Percentiles rank a stretch among this genome's conserved stretches.
Conservation (phyloP, 2,329 filamentous ascomycete genomes). For the Beauveria scarabaeidicola region DNA sequence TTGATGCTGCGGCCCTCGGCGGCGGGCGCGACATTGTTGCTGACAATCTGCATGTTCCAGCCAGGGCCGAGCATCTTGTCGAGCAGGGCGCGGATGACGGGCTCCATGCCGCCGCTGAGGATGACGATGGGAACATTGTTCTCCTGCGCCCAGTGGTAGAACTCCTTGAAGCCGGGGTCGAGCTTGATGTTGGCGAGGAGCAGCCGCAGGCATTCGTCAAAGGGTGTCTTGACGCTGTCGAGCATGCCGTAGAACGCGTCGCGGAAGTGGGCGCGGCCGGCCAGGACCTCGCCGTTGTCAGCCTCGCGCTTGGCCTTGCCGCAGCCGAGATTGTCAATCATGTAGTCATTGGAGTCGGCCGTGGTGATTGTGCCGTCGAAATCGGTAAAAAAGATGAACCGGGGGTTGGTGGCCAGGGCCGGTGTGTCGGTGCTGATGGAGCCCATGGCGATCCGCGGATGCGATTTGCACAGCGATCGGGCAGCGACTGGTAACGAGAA, state of each 20-base stretch:
- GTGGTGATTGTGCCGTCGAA: conserved; percentile 94
- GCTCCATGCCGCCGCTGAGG: conserved; percentile 85
- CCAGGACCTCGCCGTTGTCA: conserved; percentile 70
- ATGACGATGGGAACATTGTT: conserved; percentile 90
- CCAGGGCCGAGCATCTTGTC: conserved; percentile 69
- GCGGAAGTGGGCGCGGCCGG: conserved; percentile 63
- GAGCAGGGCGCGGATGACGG: conserved; percentile 78
- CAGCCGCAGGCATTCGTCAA: conserved; percentile 69
- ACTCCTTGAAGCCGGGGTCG: conserved; percentile 80
- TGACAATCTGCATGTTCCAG: conserved; percentile 80
- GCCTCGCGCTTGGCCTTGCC: conserved; percentile 61
- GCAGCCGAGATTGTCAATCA: conserved; percentile 90
- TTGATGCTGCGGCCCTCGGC: conserved; percentile 63
- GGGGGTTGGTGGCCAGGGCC: conserved; percentile 60
- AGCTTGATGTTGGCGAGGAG: conserved; percentile 77
- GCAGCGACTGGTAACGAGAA: too few species aligned
- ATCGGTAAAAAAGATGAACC: conserved; percentile 97
- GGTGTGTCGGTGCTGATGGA: conserved; percentile 38
- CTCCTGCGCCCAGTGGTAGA: conserved; percentile 71
- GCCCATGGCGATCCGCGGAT: conserved; percentile 27
- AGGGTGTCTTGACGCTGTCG: conserved; percentile 73
- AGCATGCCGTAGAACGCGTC: conserved; percentile 90
- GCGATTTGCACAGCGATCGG: neutral
- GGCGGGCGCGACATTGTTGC: conserved; percentile 62
- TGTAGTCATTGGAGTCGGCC: conserved; percentile 55